These are phyloP conservation scores for Nicotiana tomentosiformis DNA, from an alignment of 257 asterid genomes.

Conservation along the genomic window DNA sequence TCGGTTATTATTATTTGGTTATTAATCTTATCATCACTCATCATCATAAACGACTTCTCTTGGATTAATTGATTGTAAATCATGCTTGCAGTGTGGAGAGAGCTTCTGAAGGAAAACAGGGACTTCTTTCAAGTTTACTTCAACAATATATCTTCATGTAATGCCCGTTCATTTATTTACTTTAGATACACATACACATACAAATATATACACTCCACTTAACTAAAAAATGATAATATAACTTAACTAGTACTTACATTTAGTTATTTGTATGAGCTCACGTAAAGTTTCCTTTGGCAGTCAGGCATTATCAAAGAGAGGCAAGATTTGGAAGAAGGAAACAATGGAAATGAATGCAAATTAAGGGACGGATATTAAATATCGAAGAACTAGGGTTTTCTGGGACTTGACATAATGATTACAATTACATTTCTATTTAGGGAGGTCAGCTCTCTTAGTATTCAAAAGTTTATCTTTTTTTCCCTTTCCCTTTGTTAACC, in stretches of 20 bases:
- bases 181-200: too few species aligned
- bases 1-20: neutral
- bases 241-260: too few species aligned
- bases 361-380: neutral
- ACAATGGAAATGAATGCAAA: conserved; percentile 19
- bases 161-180: neutral
- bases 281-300: too few species aligned
- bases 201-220: too few species aligned
- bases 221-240: too few species aligned
- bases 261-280: too few species aligned
- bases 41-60: neutral
- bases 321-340: conserved; percentile 34
- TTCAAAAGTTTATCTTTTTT: neutral
- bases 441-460: too few species aligned
- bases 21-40: neutral
- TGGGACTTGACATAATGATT: too few species aligned
- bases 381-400: neutral
- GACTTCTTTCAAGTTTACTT: conserved; percentile 62
- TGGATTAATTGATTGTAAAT: neutral
- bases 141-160: conserved; percentile 38
- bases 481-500: neutral
- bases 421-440: neutral
- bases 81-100: conserved; percentile 58
- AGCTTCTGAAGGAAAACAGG: conserved; percentile 59
- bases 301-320: neutral